Conservation (phyloP, 2,329 filamentous ascomycete genomes). For the Xylariaceae sp. region DNA sequence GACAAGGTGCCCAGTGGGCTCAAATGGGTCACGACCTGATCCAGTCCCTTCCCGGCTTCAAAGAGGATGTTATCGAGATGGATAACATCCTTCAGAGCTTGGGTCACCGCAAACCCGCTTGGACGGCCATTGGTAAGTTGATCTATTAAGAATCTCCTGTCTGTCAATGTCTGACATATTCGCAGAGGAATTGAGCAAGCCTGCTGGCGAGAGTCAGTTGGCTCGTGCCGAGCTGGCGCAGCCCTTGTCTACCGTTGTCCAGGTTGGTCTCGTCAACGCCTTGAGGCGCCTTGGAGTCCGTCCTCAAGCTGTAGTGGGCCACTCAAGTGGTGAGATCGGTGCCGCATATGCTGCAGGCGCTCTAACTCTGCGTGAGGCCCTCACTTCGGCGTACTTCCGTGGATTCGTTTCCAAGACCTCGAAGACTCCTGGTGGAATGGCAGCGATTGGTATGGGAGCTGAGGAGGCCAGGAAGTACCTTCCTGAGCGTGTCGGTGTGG, state of each 20-base stretch:
- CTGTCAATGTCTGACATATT: too few relatives aligned
- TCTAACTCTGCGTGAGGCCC: conserved; percentile 34
- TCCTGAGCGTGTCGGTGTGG: conserved; percentile 25
- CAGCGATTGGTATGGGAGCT: conserved; percentile 35
- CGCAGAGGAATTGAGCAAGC: neutral
- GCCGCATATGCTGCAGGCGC: conserved; percentile 39
- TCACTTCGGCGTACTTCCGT: conserved; percentile 39
- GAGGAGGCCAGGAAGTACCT: conserved; percentile 30
- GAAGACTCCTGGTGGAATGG: conserved; percentile 34
- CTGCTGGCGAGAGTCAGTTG: too few relatives aligned
- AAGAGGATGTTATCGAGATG: neutral
- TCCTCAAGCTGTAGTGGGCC: conserved; percentile 18
- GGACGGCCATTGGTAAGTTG: too few relatives aligned
- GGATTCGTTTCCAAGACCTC: conserved; percentile 30
- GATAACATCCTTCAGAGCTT: neutral
- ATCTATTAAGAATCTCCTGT: too few relatives aligned
- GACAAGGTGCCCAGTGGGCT: conserved; percentile 13
- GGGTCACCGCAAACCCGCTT: neutral
- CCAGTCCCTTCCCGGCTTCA: neutral
- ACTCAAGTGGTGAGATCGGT: conserved; percentile 38
- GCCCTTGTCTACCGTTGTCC: conserved; percentile 22
- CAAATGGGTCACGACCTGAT: conserved; percentile 1
- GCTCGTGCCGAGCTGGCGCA: conserved; percentile 20
- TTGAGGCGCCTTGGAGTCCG: conserved; percentile 10
- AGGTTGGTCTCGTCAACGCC: conserved; percentile 18